Base-by-base conservation (phyloP, 148 eudicot genomes). In the Talinum fruticosum region DNA sequence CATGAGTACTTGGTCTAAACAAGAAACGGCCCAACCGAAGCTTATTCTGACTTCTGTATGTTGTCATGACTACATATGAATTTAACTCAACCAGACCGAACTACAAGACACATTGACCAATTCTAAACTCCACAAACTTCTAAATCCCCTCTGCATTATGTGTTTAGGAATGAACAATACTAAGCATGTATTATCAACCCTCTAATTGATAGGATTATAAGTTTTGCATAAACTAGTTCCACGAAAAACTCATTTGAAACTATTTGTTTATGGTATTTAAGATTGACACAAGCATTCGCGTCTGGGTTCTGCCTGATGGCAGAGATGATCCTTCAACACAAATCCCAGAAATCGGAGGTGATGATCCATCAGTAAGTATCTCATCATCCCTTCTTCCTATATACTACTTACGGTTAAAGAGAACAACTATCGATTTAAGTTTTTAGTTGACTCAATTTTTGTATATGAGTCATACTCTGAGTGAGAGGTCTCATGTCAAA, bases 341-440 rank as follows among this genome's bases (percentile, higher is more conserved):
- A 68, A 81, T 91, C 3, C 96, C 97, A 38, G 87, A 84, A 74
- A 86, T 91, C n/a, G 97, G 97, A 1, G 87, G 88, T 32, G 94
- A 90, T 73, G 97, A 92, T 87, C 94, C 97, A 75, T 91, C 96
- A 45, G 86, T 94, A 88, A 85, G 83, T 83, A 71, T 74, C 82
- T 49, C 47, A 45, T 47, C 32, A 79, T 30, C 49, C 45, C 24
- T 29, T 4, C 18, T 10, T 4, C 8, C 28, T 45, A n/a, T n/a
- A n/a, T n/a, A n/a, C n/a, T n/a, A n/a, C n/a, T n/a, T n/a, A n/a
- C n/a, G n/a, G n/a, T n/a, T n/a, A n/a, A n/a, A 47, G 34, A 1
- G 14, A 59, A 26, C 36, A 78, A 32, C n/a, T 16, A 41, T n/a
- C 16, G 33, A 18, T 15, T 33, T n/a, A 23, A 21, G 16, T 6